Base-by-base conservation (phyloP, 495 filamentous ascomycete species). In the Immersiella caudata region DNA sequence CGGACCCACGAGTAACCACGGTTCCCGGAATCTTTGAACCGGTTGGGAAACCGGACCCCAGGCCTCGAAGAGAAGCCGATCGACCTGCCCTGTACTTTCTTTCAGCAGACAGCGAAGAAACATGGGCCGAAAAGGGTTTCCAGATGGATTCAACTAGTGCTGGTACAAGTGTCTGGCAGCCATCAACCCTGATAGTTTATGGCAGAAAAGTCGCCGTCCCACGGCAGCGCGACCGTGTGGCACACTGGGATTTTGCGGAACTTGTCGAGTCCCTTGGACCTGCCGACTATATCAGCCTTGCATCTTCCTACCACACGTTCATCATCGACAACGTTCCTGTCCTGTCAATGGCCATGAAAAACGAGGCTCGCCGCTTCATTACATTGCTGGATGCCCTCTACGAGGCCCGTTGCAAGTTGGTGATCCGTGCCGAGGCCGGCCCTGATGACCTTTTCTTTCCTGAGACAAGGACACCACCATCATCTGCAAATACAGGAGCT, bases 361-460 rank as follows among this genome's bases (percentile, higher is more conserved):
- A 91, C 74, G 89, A 91, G 77, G 90, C 89, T 0, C 79, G 89
- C 18, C 78, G 90, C 8, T 83, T 92, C 75, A 92, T 92, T 71
- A 91, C 89, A 3, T 78, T 92, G 8, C 79, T 91, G 7, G 89
- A 92, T 66, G 88, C 89, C 0, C 76, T 91, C 7, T 92, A 91
- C 75, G 90, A 92, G 75, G 84, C 87, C 2, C 81, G 84, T 6
- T 90, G 89, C 73, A 89, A 89, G 64, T 80, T 91, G 6, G 66
- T 88, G 8, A 78, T 91, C 49, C 78, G 79, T 6, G 87, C 87
- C 24, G 82, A 76, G 20, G 82, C 82, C 5, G 84, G 80, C 0
- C 89, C 89, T 0, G 90, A 91, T 67, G 81, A 85, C 8, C 74
- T 91, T 6, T 91, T 91, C 81, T 92, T 92, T 74, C 89, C 89